These are phyloP conservation scores for Digitaria exilis DNA, from an alignment of 202 grass and related monocot genomes.

Conservation along the genomic window DNA sequence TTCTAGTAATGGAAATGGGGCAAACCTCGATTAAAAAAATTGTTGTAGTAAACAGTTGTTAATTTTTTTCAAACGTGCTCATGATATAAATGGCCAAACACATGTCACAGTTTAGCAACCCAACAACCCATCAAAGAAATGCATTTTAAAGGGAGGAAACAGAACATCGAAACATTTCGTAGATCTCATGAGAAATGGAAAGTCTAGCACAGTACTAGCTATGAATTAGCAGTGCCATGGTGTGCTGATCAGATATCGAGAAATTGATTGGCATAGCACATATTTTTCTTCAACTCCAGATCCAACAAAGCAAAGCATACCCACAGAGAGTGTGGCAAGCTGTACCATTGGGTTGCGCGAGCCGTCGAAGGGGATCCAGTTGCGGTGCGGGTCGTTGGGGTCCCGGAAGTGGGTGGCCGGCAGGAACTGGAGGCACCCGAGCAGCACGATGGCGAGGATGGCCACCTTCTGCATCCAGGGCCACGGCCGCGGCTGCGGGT, in stretches of 20 bases:
- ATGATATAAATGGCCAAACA: not conserved
- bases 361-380: slow-evolving; percentile 59
- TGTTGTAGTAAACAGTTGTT: not conserved
- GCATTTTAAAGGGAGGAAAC: not conserved
- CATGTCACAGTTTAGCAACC: not conserved
- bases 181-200: not conserved
- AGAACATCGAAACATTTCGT: not conserved
- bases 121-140: not conserved
- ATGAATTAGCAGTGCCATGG: not conserved
- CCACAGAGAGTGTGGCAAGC: not conserved
- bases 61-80: not conserved
- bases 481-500: slow-evolving; percentile 64
- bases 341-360: slow-evolving; percentile 40
- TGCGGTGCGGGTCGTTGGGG: slow-evolving; percentile 63
- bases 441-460: slow-evolving; percentile 59
- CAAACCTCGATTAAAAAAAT: no score
- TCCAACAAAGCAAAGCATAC: not conserved
- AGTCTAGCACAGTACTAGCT: not conserved
- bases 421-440: slow-evolving; percentile 74
- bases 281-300: not conserved
- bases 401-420: slow-evolving; percentile 83
- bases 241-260: not conserved
- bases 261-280: not conserved
- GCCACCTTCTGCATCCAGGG: slow-evolving; percentile 73
- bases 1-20: no score